These are phyloP conservation scores for Mesembryanthemum crystallinum DNA, from an alignment of 148 eudicot species.

Conservation along the genomic window DNA sequence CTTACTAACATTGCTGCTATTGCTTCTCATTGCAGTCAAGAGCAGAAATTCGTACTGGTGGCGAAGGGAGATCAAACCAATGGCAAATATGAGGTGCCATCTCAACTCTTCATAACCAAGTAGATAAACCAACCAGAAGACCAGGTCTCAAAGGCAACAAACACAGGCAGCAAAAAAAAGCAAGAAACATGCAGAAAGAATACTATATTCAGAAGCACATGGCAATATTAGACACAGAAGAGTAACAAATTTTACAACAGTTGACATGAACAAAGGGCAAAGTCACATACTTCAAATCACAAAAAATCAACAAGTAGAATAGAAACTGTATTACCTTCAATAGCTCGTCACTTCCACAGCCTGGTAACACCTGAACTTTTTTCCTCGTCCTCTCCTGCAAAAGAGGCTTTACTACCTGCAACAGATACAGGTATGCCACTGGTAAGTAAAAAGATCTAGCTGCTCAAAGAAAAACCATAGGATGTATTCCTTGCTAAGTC, in stretches of 20 bases:
- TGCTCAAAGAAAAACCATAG: not conserved
- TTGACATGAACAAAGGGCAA: not conserved
- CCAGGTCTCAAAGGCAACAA: not conserved
- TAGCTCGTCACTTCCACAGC: slow-evolving; percentile 68
- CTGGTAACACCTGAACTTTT: slow-evolving; percentile 71
- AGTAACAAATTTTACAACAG: not conserved
- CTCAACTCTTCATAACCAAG: no score
- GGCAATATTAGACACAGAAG: not conserved
- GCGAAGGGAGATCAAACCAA: not conserved
- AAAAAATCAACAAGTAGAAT: not conserved
- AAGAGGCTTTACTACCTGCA: slow-evolving; percentile 81
- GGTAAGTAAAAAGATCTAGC: not conserved
- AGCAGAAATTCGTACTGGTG: not conserved
- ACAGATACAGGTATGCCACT: not conserved
- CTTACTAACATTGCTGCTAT: not conserved
- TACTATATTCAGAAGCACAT: not conserved
- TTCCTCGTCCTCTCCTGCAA: slow-evolving; percentile 82
- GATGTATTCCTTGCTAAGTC: not conserved
- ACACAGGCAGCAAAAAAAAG: not conserved
- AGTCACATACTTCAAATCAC: not conserved
- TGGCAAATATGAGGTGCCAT: not conserved
- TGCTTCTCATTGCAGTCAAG: not conserved
- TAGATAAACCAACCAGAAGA: no score
- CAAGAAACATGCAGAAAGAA: not conserved
- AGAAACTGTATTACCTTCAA: slow-evolving; percentile 48